Evolutionary conservation across 1,284 basidiomycete species (phyloP).

Genomic region (Apiotrichum sp.): DNA sequence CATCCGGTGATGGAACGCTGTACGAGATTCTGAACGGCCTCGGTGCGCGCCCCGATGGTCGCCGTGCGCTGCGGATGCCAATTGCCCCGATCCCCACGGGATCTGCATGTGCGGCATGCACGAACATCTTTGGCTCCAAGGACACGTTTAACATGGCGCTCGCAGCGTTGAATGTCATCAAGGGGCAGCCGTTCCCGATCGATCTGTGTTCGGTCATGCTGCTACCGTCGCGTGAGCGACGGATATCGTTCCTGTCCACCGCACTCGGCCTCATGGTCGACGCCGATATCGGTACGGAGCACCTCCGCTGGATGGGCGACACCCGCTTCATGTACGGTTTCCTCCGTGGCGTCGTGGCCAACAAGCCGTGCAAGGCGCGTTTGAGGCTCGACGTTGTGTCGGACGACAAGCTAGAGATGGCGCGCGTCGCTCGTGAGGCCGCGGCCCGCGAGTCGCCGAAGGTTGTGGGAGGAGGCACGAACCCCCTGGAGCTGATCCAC

Average conservation of each 20-base stretch:
- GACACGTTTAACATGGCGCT: slow-evolving; percentile 67
- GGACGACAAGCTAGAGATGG: slow-evolving; percentile 67
- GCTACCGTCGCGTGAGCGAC: slow-evolving; percentile 35
- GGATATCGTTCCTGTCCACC: slow-evolving; percentile 83
- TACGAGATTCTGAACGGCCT: slow-evolving; percentile 94
- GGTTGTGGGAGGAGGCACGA: slow-evolving; percentile 20
- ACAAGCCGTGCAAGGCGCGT: slow-evolving; percentile 62
- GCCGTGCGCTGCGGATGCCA: slow-evolving; percentile 66
- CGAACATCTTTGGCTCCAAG: slow-evolving; percentile 46
- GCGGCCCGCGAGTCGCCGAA: slow-evolving; percentile 8
- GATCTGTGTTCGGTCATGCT: slow-evolving; percentile 71
- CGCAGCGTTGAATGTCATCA: slow-evolving; percentile 77
- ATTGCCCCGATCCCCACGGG: slow-evolving; percentile 80
- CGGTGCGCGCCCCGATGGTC: slow-evolving; percentile 62
- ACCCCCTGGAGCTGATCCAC: slow-evolving; percentile 10
- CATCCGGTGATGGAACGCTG: slow-evolving; percentile 84
- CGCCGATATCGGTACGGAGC: slow-evolving; percentile 74
- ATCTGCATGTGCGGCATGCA: slow-evolving; percentile 46
- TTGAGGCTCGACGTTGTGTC: slow-evolving; percentile 66
- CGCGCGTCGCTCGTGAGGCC: slow-evolving; percentile 33
- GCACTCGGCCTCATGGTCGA: slow-evolving; percentile 89
- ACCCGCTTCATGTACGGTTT: slow-evolving; percentile 79
- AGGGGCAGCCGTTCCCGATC: slow-evolving; percentile 69
- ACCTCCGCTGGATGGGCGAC: slow-evolving; percentile 90
- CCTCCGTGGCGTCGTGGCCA: slow-evolving; percentile 64